Conservation (phyloP, 306 rosid genomes). For the Cajanus cajan region DNA sequence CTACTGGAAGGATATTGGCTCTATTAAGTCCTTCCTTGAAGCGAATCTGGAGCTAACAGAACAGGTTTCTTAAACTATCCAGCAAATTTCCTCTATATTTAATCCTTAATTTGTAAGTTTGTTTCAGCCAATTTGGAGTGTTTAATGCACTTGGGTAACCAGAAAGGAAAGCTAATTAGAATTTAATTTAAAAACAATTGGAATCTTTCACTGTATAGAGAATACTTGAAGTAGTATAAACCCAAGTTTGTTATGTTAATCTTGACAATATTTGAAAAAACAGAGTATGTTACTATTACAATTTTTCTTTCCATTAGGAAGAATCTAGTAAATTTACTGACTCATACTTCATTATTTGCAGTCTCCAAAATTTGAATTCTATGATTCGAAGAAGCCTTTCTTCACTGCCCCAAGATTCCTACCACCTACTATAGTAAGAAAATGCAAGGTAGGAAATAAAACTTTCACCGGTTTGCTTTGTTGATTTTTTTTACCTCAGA, state of each 20-base stretch:
- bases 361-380: conserved; percentile 75
- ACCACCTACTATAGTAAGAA: conserved; percentile 79
- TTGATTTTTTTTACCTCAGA: neutral
- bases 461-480: neutral
- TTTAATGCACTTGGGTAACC: conserved; percentile 1
- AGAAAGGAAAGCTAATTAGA: neutral
- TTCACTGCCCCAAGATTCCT: conserved; percentile 83
- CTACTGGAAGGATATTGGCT: conserved; percentile 93
- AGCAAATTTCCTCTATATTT: neutral
- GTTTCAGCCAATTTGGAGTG: neutral
- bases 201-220: conserved; percentile 1
- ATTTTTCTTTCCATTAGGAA: neutral
- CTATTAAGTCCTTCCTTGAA: conserved; percentile 75
- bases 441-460: conserved; percentile 65
- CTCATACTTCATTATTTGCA: conserved; percentile 28
- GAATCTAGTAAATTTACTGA: conserved; percentile 28
- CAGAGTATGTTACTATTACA: neutral
- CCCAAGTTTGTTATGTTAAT: neutral
- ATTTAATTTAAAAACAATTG: conserved; percentile 20
- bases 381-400: conserved; percentile 81
- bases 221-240: neutral
- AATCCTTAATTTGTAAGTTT: neutral
- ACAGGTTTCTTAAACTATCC: conserved; percentile 50
- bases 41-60: conserved; percentile 83
- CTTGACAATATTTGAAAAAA: neutral